Percentiles rank a stretch among this genome's conserved stretches.
phyloP scores from a whole-genome alignment of 225 moss, liverwort and hornwort species.

The Marchantia polymorpha region DNA sequence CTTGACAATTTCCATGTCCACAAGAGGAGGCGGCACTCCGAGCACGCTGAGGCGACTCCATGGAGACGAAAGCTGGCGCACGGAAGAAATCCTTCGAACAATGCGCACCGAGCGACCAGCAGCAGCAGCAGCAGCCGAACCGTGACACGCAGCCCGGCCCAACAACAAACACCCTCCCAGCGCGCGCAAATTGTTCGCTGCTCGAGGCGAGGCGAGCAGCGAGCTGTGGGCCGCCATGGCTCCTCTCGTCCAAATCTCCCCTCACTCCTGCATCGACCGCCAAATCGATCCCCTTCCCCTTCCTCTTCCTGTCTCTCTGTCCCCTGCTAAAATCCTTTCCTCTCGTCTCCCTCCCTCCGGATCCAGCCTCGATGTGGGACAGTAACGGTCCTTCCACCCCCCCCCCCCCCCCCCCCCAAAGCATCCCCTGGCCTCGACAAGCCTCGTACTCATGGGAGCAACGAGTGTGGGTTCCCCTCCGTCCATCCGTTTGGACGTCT shows the following conservation, averaged over 20 bases:
- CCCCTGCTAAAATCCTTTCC: background rate
- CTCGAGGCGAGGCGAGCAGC: conserved; percentile 36
- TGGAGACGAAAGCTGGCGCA: background rate
- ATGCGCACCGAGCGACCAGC: background rate
- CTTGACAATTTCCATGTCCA: background rate
- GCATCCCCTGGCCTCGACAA: no score
- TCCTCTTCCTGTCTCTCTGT: background rate
- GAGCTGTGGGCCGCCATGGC: conserved; percentile 35
- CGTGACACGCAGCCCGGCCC: conserved; percentile 1
- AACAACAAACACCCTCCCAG: conserved; percentile 25
- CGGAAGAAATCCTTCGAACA: conserved; percentile 3
- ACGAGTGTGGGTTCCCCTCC: background rate
- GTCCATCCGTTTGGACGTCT: conserved; percentile 2
- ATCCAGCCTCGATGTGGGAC: no score
- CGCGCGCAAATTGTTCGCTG: conserved; percentile 30
- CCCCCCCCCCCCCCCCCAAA: no score
- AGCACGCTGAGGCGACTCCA: conserved; percentile 10
- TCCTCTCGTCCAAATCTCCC: background rate
- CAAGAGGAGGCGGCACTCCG: background rate
- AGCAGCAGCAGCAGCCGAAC: conserved; percentile 16
- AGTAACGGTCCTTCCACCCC: no score
- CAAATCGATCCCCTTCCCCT: background rate
- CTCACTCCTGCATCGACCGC: background rate
- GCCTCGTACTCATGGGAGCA: no score
- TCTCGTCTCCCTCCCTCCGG: background rate